Base-by-base conservation (phyloP, 139 green algal genomes). In the Micractinium sp. region DNA sequence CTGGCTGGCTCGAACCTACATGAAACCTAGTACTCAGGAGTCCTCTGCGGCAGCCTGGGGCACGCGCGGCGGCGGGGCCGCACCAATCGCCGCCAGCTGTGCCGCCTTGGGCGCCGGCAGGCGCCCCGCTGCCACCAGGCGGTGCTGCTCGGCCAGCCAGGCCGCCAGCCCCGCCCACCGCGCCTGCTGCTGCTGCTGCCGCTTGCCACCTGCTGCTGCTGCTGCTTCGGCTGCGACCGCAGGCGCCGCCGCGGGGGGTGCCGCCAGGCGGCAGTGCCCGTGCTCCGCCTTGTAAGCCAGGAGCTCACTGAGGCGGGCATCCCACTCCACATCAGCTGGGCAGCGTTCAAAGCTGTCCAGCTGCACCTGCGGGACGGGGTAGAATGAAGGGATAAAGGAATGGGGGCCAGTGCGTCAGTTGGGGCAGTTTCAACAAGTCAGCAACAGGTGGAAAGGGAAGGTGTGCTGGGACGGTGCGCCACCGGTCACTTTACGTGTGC, bases 11-110 rank as follows among this genome's bases (percentile, higher is more conserved):
- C 7, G 47, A 5, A 56, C 9, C 47, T 56, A 56, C 47, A 56
- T 9, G 9, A 9, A 9, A 56, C 47, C 47, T 56, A 9, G 47
- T 41, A n/a, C 73, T 23, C 31, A 29, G 36, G n/a, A 29, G 7
- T 29, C 27, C 31, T 9, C n/a, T 22, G 73, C 7, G 1, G 73
- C 67, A 33, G 67, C 25, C 67, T 29, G 23, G 25, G 67, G 67
- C 25, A 31, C n/a, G 73, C 73, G n/a, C 73, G 27, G 36, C 82
- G 29, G 7, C 36, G 77, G 88, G 14, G 56, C 36, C 3, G 85
- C 89, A 20, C 89, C 90, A 12, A 93, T 78, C 41, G 91, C 85
- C 74, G 33, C 82, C 29, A 93, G 89, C 86, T 93, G 91, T 13
- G 90, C 74, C 29, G 53, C 80, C 20, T 78, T 78, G 18, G 35